Base-by-base conservation (phyloP, 73 alveolate species). In the Paraurostyla sp. region DNA sequence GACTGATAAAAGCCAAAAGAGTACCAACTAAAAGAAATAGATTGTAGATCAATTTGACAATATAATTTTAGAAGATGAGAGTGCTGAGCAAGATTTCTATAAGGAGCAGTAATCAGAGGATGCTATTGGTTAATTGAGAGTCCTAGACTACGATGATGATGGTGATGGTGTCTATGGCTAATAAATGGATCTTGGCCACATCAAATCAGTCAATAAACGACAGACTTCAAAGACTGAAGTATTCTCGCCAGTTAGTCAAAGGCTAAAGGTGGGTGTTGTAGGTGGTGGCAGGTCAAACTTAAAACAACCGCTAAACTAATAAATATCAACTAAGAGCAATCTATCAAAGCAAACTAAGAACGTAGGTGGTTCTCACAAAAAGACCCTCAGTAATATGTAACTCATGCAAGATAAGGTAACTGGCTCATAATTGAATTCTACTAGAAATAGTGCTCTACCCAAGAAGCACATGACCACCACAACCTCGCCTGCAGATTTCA, bases 131-230 rank as follows among this genome's bases (percentile, higher is more conserved):
- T 27, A 60, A 27, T 7, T 60, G 25, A 25, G 78, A 60, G 78
- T 60, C 3, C 32, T 60, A 33, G 78, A 60, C 25, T 60, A 60
- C 32, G 78, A 60, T 60, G 78, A 60, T 16, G 78, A 60, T 18
- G 78, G 78, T 16, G 78, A 60, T 60, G 78, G 32, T 16, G 78
- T 29, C 9, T 45, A 50, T 16, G 50, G 45, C 35, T 25, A 33
- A 33, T 60, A 60, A 60, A 60, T 60, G 78, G 78, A 60, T 60
- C 78, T 60, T 13, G 50, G 78, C 49, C 50, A 60, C 9, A 29
- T 60, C 7, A 27, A 60, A 60, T 7, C 78, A 9, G 25, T 60
- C 13, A 60, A 60, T 27, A 60, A 60, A 29, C 9, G 78, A 30
- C 50, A 27, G 7, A 60, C 78, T 27, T 60, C 78, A 27, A 60